These are phyloP conservation scores for Alternaria atra DNA, from an alignment of 2,329 filamentous ascomycete species.

Conservation along the genomic window DNA sequence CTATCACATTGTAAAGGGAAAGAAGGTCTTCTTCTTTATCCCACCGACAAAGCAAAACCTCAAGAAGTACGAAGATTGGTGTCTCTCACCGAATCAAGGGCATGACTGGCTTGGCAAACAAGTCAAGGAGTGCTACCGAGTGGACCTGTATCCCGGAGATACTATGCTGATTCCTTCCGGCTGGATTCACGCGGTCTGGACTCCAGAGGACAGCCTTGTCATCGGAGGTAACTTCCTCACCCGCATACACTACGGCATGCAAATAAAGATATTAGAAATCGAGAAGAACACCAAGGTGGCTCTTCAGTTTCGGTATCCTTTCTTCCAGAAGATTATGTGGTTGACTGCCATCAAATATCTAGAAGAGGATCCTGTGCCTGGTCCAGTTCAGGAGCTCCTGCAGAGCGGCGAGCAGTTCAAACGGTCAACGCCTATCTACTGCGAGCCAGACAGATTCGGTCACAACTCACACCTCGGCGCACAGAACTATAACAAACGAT, in stretches of 20 bases:
- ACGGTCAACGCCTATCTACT: constrained; percentile 65
- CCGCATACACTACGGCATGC: constrained; percentile 70
- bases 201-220: constrained; percentile 72
- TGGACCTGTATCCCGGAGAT: constrained; percentile 71
- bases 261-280: constrained; percentile 71
- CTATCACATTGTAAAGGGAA: constrained; percentile 74
- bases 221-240: constrained; percentile 77
- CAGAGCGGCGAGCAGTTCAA: constrained; percentile 65
- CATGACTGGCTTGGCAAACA: constrained; percentile 71
- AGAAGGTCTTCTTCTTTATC: constrained; percentile 77
- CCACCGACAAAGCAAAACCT: constrained; percentile 73
- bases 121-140: constrained; percentile 72
- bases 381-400: constrained; percentile 63
- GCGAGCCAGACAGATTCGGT: constrained; percentile 65
- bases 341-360: constrained; percentile 71
- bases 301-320: constrained; percentile 72
- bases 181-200: constrained; percentile 78
- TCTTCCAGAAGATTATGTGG: constrained; percentile 76
- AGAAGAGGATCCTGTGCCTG: constrained; percentile 69
- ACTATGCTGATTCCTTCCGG: constrained; percentile 76
- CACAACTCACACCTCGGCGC: constrained; percentile 61
- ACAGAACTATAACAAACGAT: constrained; percentile 66
- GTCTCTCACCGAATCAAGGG: constrained; percentile 71
- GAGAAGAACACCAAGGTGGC: constrained; percentile 74
- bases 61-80: constrained; percentile 77